Evolutionary conservation across 2,329 filamentous ascomycete genomes (phyloP).

Genomic region (Aureobasidium sp.): DNA sequence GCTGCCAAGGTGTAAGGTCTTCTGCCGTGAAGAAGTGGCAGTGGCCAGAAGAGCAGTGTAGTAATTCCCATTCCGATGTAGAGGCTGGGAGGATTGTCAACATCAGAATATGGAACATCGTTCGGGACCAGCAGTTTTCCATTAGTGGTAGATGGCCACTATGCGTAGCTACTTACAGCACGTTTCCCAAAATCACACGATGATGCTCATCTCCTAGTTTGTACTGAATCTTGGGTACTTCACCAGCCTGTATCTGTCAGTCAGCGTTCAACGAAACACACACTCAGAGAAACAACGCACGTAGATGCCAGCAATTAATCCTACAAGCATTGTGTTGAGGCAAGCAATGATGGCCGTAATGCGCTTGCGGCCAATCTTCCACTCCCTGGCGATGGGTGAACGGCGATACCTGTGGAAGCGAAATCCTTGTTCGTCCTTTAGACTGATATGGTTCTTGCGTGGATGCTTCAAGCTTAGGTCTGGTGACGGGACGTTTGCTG

Average conservation of each 20-base stretch:
- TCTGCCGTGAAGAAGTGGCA: conserved; percentile 67
- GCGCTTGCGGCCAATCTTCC: conserved; percentile 59
- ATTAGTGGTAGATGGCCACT: background rate
- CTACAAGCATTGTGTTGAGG: conserved; percentile 64
- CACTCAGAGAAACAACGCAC: conserved; percentile 25
- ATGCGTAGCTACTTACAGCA: conserved; percentile 38
- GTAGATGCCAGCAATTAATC: conserved; percentile 67
- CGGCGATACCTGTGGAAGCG: conserved; percentile 42
- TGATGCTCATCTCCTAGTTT: conserved; percentile 64
- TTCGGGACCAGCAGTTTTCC: too few species aligned
- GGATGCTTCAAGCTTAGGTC: conserved; percentile 27
- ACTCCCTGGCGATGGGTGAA: conserved; percentile 65
- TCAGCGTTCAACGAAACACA: too few species aligned
- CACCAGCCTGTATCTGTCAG: conserved; percentile 46
- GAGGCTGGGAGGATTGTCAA: conserved; percentile 34
- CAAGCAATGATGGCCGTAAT: conserved; percentile 64
- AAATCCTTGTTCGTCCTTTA: conserved; percentile 32
- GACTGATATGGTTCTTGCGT: conserved; percentile 29
- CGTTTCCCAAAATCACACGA: conserved; percentile 64
- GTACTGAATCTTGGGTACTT: conserved; percentile 74
- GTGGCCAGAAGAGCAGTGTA: conserved; percentile 64
- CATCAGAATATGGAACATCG: background rate
- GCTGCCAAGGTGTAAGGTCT: conserved; percentile 69
- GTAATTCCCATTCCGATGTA: conserved; percentile 65
- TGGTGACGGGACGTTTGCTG: conserved; percentile 1